Evolutionary conservation across 768 basidiomycete species (phyloP).

Genomic region (Pleurotus sapidus): DNA sequence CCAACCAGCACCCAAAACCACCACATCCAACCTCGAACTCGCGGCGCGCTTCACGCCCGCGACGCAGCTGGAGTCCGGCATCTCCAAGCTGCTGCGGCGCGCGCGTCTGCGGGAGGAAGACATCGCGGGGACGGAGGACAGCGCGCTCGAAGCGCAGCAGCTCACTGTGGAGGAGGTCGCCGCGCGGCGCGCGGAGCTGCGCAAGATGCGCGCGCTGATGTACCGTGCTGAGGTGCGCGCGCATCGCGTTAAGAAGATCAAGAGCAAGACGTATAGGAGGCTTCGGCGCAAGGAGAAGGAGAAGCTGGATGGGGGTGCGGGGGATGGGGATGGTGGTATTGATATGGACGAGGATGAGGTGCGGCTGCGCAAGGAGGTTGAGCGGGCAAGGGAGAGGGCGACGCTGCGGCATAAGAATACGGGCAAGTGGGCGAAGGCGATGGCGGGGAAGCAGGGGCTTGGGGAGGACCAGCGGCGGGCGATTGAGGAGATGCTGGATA

Average conservation of each 20-base stretch:
- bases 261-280: conserved; percentile 89
- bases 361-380: conserved; percentile 68
- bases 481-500: conserved; percentile 81
- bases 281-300: conserved; percentile 78
- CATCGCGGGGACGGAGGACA: conserved; percentile 71
- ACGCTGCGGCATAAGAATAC: conserved; percentile 86
- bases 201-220: conserved; percentile 88
- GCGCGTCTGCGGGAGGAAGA: conserved; percentile 85
- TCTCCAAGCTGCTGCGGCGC: conserved; percentile 75
- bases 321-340: conserved; percentile 34
- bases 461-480: conserved; percentile 64
- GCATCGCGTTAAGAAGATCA: conserved; percentile 90
- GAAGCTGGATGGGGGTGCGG: conserved; percentile 46
- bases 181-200: conserved; percentile 75
- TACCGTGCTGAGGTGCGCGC: conserved; percentile 92
- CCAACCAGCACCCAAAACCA: conserved; percentile 54
- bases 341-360: conserved; percentile 48
- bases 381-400: conserved; percentile 85
- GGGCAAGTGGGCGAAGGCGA: conserved; percentile 83
- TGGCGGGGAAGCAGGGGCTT: conserved; percentile 50
- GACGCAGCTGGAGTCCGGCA: conserved; percentile 80
- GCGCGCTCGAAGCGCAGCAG: conserved; percentile 70
- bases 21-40: conserved; percentile 73
- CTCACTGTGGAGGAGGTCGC: conserved; percentile 85
- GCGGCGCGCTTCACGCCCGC: conserved; percentile 89